These are phyloP conservation scores for Paulownia fortunei DNA, from an alignment of 257 asterid species.

Conservation along the genomic window DNA sequence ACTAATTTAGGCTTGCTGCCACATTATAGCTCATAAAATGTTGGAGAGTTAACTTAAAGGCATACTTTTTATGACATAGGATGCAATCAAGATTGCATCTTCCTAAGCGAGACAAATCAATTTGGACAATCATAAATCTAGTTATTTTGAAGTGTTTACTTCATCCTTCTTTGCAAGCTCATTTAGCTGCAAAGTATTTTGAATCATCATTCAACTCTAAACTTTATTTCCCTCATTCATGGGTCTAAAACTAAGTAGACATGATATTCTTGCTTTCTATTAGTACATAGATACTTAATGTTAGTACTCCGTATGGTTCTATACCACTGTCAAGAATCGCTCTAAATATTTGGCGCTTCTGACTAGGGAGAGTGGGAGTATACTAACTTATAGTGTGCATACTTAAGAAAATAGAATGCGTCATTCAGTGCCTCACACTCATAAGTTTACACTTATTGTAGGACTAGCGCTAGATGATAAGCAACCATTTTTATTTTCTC, in stretches of 20 bases:
- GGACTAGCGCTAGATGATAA: conserved; percentile 14
- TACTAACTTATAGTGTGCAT: too few relatives aligned
- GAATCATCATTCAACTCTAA: background rate
- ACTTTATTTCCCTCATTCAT: background rate
- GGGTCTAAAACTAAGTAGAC: background rate
- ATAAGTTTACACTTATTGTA: background rate
- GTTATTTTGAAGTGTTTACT: background rate
- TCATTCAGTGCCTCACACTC: background rate
- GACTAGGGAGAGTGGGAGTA: background rate
- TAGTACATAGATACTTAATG: background rate
- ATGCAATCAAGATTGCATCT: background rate
- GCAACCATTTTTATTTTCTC: background rate
- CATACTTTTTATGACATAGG: background rate
- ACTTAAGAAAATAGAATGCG: too few relatives aligned
- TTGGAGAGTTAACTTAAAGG: background rate
- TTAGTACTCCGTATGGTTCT: background rate
- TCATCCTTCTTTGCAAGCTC: background rate
- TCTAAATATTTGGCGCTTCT: background rate
- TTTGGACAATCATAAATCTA: too few relatives aligned
- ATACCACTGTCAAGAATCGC: background rate
- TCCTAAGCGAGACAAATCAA: too few relatives aligned
- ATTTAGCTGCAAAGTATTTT: background rate
- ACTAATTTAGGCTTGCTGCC: background rate
- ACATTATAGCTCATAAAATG: background rate
- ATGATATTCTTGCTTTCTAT: background rate